phyloP scores from a whole-genome alignment of 2,329 filamentous ascomycete species.

The Colletotrichum paranaense region DNA sequence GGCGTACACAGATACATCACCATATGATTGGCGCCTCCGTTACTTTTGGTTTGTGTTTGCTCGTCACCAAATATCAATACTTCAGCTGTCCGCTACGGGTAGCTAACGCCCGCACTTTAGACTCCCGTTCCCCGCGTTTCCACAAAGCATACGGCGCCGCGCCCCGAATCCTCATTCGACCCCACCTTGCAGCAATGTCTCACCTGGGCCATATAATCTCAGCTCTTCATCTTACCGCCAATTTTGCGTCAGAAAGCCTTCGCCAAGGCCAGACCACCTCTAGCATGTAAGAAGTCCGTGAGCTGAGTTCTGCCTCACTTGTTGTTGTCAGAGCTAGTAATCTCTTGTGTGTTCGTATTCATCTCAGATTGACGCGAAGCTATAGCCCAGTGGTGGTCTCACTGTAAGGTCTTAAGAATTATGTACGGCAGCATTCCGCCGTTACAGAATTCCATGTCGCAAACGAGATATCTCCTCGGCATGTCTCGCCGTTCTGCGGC shows the following conservation, averaged over 20 bases:
- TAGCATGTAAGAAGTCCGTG: not conserved
- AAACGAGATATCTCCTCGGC: not conserved
- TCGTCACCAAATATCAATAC: constrained; percentile 4
- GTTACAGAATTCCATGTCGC: not conserved
- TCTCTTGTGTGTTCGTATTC: not conserved
- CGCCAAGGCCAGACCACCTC: not conserved
- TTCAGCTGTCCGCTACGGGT: constrained; percentile 4
- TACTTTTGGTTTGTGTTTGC: not conserved
- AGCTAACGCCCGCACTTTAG: constrained; percentile 3
- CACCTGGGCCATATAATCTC: not conserved
- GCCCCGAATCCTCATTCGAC: constrained; percentile 16
- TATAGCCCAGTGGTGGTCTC: not conserved
- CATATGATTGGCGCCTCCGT: not conserved
- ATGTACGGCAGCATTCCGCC: not conserved
- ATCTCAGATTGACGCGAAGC: not conserved
- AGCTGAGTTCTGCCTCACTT: not conserved
- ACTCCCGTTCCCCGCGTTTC: constrained; percentile 30
- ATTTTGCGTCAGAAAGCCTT: not conserved
- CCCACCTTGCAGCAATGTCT: not conserved
- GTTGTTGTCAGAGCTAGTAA: not conserved
- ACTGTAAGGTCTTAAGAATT: no score
- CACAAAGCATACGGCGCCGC: constrained; percentile 20
- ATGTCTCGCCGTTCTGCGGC: not conserved
- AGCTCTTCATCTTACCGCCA: constrained; percentile 1
- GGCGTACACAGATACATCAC: constrained; percentile 1